Conservation (phyloP, 2,329 filamentous ascomycete genomes). For the Trichoderma sp. region DNA sequence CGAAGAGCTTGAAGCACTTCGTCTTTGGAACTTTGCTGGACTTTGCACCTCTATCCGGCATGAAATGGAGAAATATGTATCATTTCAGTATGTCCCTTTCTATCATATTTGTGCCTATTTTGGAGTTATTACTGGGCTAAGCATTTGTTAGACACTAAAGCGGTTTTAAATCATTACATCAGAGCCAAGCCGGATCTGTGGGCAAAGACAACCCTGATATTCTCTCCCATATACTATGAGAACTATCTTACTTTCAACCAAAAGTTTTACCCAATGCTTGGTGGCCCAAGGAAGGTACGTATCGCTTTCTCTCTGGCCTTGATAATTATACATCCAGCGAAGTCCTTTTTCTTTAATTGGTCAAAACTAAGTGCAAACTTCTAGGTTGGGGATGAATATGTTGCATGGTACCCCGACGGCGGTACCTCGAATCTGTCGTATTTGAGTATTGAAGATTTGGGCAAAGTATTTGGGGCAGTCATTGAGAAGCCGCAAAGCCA, state of each 20-base stretch:
- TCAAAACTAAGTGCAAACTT: neutral
- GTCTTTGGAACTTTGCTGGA: too few relatives aligned
- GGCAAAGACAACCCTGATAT: neutral
- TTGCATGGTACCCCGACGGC: neutral
- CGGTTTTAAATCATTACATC: too few relatives aligned
- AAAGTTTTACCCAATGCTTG: neutral
- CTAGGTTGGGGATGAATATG: neutral
- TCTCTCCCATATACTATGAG: neutral
- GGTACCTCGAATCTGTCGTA: neutral
- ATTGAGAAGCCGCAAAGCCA: neutral
- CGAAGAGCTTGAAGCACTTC: too few relatives aligned
- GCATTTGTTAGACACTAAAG: too few relatives aligned
- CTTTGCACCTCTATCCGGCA: too few relatives aligned
- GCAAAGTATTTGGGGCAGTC: neutral
- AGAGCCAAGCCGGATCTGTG: neutral
- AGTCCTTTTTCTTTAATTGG: too few relatives aligned
- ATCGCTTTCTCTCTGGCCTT: neutral
- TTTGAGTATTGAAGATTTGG: neutral
- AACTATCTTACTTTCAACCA: neutral
- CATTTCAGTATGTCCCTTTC: too few relatives aligned
- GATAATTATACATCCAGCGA: neutral
- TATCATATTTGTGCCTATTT: too few relatives aligned
- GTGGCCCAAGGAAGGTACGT: neutral
- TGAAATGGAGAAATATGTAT: too few relatives aligned
- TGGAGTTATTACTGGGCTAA: too few relatives aligned